A percentile compares a stretch with the other conserved stretches of the same genome.
These are phyloP conservation scores for Puccinia coronata DNA, from an alignment of 1,284 basidiomycete genomes.

Conservation along the genomic window DNA sequence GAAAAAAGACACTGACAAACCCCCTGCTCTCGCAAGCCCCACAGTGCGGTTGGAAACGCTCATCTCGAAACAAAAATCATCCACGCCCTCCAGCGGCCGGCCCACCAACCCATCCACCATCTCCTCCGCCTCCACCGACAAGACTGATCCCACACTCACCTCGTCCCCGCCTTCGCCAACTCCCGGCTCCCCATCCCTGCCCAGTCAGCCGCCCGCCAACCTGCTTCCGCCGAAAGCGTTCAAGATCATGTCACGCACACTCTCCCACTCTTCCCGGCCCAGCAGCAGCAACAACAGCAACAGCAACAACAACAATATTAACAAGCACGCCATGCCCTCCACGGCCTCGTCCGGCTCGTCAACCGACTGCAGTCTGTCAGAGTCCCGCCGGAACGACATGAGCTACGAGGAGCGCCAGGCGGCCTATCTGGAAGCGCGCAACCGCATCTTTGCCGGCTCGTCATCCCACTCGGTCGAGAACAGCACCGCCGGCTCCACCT, in stretches of 20 bases:
- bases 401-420: constrained; percentile 46
- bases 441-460: constrained; percentile 39
- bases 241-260: constrained; percentile 48
- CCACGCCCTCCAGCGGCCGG: not conserved
- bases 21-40: constrained; percentile 28
- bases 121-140: not conserved
- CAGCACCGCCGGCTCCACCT: constrained; percentile 4
- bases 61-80: constrained; percentile 32
- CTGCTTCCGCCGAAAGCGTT: constrained; percentile 24
- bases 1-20: too few species aligned
- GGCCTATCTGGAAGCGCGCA: constrained; percentile 45
- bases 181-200: not conserved
- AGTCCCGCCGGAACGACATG: constrained; percentile 25
- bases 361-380: constrained; percentile 17
- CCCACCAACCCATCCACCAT: not conserved
- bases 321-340: too few species aligned
- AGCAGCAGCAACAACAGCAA: too few species aligned
- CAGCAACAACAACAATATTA: too few species aligned
- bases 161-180: not conserved
- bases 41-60: constrained; percentile 24
- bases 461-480: constrained; percentile 2
- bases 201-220: not conserved
- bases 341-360: constrained; percentile 15
- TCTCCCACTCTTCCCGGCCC: constrained; percentile 29
- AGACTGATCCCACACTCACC: not conserved